Evolutionary conservation across 208 protist genomes (phyloP).

Genomic region (Trypanosoma conorhini): DNA sequence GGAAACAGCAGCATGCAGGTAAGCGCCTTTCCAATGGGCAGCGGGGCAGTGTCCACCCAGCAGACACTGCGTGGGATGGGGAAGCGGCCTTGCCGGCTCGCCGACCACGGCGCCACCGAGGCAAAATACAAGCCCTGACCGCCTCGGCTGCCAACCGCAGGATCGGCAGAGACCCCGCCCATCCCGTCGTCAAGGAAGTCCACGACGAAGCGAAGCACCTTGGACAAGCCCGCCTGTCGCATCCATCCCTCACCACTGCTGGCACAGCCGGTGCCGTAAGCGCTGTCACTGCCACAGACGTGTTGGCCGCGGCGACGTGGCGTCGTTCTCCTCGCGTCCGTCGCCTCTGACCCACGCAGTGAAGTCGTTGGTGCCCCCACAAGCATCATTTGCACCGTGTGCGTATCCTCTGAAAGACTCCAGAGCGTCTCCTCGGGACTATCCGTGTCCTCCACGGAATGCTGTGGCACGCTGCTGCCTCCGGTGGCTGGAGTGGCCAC

Average conservation of each 20-base stretch:
- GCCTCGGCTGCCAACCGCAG: neutral
- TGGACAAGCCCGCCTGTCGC: constrained; percentile 18
- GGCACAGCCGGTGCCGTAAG: neutral
- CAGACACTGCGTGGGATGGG: constrained; percentile 23
- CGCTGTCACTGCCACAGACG: neutral
- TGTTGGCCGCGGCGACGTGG: neutral
- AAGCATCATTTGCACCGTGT: constrained; percentile 29
- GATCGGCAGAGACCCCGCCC: neutral
- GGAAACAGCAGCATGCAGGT: constrained; percentile 13
- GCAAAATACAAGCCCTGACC: constrained; percentile 21
- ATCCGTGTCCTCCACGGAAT: constrained; percentile 1
- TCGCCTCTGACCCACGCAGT: constrained; percentile 5
- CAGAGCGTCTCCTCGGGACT: constrained; percentile 22
- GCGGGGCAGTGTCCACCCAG: constrained; percentile 19
- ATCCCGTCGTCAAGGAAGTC: constrained; percentile 29
- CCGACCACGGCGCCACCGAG: neutral
- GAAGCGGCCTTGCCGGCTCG: constrained; percentile 13
- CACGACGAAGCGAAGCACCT: constrained; percentile 22
- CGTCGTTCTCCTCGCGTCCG: neutral
- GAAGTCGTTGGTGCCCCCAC: constrained; percentile 10
- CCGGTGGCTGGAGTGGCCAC: neutral
- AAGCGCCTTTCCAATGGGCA: constrained; percentile 25
- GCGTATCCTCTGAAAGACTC: constrained; percentile 24
- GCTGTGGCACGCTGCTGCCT: too few species aligned
- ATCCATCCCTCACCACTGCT: constrained; percentile 13